A percentile compares a stretch with the other conserved stretches of the same genome.
Evolutionary conservation across 2,329 filamentous ascomycete genomes (phyloP).

Genomic region (Bipolaris oryzae): DNA sequence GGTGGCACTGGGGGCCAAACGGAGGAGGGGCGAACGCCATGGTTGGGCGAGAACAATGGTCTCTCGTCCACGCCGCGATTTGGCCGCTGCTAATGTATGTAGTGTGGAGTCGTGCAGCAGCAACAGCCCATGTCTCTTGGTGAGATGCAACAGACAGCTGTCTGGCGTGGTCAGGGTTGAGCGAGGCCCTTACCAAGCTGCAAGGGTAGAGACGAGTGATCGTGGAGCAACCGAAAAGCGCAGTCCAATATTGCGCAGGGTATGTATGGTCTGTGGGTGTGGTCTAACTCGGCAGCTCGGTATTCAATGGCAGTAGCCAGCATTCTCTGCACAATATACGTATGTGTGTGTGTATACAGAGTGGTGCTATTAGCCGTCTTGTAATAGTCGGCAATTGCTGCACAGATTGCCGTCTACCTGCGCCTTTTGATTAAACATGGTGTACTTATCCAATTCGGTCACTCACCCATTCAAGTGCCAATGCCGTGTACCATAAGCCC

Average conservation of each 20-base stretch:
- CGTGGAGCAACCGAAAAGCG: slow-evolving; percentile 9
- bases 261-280: neutral
- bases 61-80: slow-evolving; percentile 6
- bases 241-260: neutral
- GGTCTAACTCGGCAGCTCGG: slow-evolving; percentile 1
- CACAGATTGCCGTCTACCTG: slow-evolving; percentile 6
- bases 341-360: neutral
- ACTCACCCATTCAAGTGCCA: slow-evolving; percentile 8
- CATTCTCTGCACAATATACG: neutral
- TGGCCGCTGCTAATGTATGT: slow-evolving; percentile 12
- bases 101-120: slow-evolving; percentile 8
- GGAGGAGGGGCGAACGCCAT: slow-evolving; percentile 7
- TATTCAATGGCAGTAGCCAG: neutral
- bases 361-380: neutral
- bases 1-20: slow-evolving; percentile 7
- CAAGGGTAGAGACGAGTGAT: slow-evolving; percentile 1
- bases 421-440: slow-evolving; percentile 8
- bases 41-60: slow-evolving; percentile 6
- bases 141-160: neutral
- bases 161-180: neutral
- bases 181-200: slow-evolving; percentile 8
- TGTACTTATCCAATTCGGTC: slow-evolving; percentile 11
- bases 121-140: slow-evolving; percentile 4
- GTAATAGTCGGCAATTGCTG: neutral
- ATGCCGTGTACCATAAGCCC: slow-evolving; percentile 16